Evolutionary conservation across 371 early-diverging fungal species (phyloP).

Genomic region (Caulochytrium protostelioides): DNA sequence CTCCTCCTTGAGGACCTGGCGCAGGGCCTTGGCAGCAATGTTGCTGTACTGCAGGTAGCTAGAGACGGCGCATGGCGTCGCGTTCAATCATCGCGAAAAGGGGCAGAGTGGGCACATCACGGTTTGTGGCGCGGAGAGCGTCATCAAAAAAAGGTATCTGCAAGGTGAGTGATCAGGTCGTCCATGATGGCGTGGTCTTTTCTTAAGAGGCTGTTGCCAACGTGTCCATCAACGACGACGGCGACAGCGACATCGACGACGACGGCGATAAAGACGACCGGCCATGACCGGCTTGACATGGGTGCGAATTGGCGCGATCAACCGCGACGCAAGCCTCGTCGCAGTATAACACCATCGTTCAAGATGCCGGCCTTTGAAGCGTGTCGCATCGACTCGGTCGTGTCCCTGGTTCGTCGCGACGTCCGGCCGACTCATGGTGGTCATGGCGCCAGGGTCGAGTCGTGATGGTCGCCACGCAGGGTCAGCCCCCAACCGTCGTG

Average conservation of each 20-base stretch:
- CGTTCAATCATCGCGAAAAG: neutral
- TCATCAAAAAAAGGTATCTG: neutral
- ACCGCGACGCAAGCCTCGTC: too few relatives aligned
- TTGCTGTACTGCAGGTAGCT: conserved; percentile 75
- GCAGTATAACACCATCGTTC: too few relatives aligned
- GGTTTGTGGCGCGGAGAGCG: neutral
- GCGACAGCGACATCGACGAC: neutral
- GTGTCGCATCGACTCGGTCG: neutral
- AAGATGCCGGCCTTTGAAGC: neutral
- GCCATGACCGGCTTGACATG: too few relatives aligned
- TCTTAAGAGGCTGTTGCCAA: neutral
- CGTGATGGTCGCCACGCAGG: neutral
- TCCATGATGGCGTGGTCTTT: neutral
- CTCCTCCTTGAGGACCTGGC: conserved; percentile 62
- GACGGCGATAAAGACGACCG: too few relatives aligned
- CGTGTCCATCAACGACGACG: neutral
- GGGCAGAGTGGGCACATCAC: neutral
- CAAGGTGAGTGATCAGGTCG: neutral
- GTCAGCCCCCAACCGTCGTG: neutral
- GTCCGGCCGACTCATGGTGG: neutral
- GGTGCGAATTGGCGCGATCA: too few relatives aligned
- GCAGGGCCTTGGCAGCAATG: conserved; percentile 62
- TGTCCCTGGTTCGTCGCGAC: neutral
- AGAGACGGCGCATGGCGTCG: neutral
- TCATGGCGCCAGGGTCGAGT: neutral